phyloP scores from a whole-genome alignment of 2,329 filamentous ascomycete species.

The Penicillium sp. region DNA sequence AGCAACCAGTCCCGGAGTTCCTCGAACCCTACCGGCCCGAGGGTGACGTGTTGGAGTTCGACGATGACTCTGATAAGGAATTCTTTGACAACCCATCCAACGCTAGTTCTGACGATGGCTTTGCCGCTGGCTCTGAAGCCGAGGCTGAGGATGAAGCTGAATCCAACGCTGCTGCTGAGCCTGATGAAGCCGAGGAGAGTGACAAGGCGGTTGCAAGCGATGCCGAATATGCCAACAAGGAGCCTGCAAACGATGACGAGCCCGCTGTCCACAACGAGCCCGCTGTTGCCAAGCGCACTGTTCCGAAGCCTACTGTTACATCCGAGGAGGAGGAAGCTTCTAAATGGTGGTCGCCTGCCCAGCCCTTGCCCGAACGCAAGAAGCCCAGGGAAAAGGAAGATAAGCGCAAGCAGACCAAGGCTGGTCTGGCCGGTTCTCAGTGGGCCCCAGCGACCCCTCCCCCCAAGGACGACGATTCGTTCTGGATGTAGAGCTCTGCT shows the following conservation, averaged over 20 bases:
- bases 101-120: background rate
- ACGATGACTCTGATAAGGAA: constrained; percentile 54
- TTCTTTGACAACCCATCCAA: constrained; percentile 16
- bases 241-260: background rate
- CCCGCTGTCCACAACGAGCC: background rate
- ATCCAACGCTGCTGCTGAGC: background rate
- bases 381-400: background rate
- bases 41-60: constrained; percentile 45
- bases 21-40: constrained; percentile 58
- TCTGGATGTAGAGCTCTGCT: background rate
- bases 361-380: background rate
- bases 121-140: background rate
- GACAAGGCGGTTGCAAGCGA: background rate
- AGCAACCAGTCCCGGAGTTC: constrained; percentile 79
- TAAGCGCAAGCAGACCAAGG: background rate
- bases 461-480: background rate
- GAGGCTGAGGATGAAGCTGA: background rate
- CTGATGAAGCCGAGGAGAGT: background rate
- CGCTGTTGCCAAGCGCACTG: background rate
- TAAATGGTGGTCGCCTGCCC: background rate
- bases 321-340: background rate
- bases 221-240: background rate
- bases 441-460: background rate
- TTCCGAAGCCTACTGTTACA: background rate
- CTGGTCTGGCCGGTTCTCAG: background rate